Base-by-base conservation (phyloP, 2,329 filamentous ascomycete species). In the Pseudodiploospora longispora region DNA sequence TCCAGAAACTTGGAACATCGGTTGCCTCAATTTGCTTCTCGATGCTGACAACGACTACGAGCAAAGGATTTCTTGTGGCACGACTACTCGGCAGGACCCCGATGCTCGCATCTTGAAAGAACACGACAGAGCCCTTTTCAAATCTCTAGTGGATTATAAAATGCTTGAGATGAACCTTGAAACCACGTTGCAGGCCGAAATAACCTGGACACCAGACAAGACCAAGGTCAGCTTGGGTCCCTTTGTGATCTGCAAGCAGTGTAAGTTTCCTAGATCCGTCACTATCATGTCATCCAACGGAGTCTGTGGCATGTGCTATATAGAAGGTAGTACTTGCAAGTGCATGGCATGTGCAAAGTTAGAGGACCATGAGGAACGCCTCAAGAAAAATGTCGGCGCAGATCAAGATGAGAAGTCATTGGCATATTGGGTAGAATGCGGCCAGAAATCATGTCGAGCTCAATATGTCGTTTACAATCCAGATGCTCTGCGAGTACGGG, bases 401-500 rank as follows among this genome's bases (percentile, higher is more conserved):
- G 51, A 57, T 0, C 59, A 68, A 43, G 53, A 50, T 33, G 54
- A 60, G 35, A 42, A 46, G 6, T 67, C 65, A 0, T 50, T 52
- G 4, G 61, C 57, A 0, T 59, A 60, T 10, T 76, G 72, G 72
- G 68, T 72, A 1, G 72, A 75, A 52, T 76, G 73, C 50, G 56
- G 48, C 33, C 56, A 62, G n/a, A 44, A 39, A 1, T 53, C 54
- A 6, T 76, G 72, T 53, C 63, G 70, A 8, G 69, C 64, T 2
- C 71, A 74, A 52, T 76, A 75, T 50, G 65, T 75, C 29, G 67
- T 75, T 4, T 75, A 76, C 52, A 63, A 69, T 36, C 52, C 61
- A 3, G 55, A 62, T 3, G 50, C 51, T 1, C 59, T 75, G n/a
- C 62, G 59, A 0, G 66, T 71, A 2, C 66, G 65, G 1, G 52